phyloP scores from a whole-genome alignment of 1,284 basidiomycete species.

The Microbotryum silenes-acaulis region DNA sequence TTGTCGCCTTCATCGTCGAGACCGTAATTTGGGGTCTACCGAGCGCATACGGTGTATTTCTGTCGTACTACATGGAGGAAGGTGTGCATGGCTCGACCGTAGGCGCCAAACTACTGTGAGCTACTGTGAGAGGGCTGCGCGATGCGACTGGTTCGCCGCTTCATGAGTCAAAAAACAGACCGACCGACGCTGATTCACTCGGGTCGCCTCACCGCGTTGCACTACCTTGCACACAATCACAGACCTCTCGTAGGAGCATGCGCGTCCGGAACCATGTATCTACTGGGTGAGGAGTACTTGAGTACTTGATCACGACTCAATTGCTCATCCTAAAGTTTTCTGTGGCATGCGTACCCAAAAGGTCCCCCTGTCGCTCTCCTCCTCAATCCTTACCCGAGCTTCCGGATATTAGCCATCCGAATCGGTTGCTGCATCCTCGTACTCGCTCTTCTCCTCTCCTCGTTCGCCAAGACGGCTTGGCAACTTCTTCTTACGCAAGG shows the following conservation, averaged over 20 bases:
- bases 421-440: constrained; percentile 7
- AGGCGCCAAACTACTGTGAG: too few relatives aligned
- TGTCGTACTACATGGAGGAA: constrained; percentile 9
- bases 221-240: too few relatives aligned
- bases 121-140: too few relatives aligned
- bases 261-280: constrained; percentile 13
- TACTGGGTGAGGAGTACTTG: neutral
- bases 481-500: constrained; percentile 44
- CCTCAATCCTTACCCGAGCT: constrained; percentile 19
- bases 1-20: constrained; percentile 42
- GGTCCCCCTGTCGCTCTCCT: constrained; percentile 18
- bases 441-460: constrained; percentile 3
- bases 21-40: constrained; percentile 45
- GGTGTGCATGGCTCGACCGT: constrained; percentile 1
- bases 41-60: constrained; percentile 34
- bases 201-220: constrained; percentile 1
- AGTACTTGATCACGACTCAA: too few relatives aligned
- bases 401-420: constrained; percentile 7
- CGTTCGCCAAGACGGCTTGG: constrained; percentile 26
- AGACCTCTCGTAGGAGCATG: constrained; percentile 11
- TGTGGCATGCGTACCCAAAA: too few relatives aligned
- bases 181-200: neutral
- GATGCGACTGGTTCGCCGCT: neutral
- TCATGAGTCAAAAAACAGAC: neutral
- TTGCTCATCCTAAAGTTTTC: neutral